phyloP scores from a whole-genome alignment of 2,329 filamentous ascomycete genomes.

The Fusarium sp. region DNA sequence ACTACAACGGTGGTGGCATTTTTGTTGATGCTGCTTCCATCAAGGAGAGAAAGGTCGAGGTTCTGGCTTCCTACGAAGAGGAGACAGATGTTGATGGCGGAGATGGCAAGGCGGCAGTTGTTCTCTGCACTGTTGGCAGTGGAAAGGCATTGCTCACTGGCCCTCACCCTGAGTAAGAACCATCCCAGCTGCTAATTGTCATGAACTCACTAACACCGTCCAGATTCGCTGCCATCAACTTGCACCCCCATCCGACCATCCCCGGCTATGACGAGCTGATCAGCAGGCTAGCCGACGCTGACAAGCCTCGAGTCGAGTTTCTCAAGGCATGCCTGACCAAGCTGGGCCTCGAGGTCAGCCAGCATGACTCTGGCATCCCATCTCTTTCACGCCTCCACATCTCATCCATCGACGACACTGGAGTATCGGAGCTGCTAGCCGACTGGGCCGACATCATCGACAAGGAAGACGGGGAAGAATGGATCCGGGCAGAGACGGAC shows the following conservation, averaged over 20 bases:
- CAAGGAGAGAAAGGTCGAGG: constrained; percentile 75
- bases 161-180: constrained; percentile 85
- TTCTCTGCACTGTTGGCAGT: constrained; percentile 85
- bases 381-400: constrained; percentile 87
- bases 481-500: constrained; percentile 84
- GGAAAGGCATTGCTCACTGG: constrained; percentile 85
- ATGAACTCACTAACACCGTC: not conserved
- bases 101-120: constrained; percentile 78
- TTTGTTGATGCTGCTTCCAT: constrained; percentile 83
- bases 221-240: constrained; percentile 85
- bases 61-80: constrained; percentile 84
- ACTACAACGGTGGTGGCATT: constrained; percentile 95
- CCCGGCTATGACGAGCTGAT: constrained; percentile 79
- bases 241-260: constrained; percentile 74
- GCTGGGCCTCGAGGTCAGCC: constrained; percentile 82
- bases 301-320: constrained; percentile 78
- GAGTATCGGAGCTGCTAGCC: constrained; percentile 75
- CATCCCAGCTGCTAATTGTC: not conserved
- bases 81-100: constrained; percentile 82
- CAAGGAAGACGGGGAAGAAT: constrained; percentile 73
- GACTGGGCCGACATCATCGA: constrained; percentile 76
- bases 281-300: constrained; percentile 73
- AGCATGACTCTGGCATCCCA: constrained; percentile 76
- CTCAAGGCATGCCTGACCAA: constrained; percentile 83
- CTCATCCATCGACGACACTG: constrained; percentile 73